Conservation (phyloP, 225 moss, liverwort and hornwort genomes). For the Physcomitrellopsis africana region DNA sequence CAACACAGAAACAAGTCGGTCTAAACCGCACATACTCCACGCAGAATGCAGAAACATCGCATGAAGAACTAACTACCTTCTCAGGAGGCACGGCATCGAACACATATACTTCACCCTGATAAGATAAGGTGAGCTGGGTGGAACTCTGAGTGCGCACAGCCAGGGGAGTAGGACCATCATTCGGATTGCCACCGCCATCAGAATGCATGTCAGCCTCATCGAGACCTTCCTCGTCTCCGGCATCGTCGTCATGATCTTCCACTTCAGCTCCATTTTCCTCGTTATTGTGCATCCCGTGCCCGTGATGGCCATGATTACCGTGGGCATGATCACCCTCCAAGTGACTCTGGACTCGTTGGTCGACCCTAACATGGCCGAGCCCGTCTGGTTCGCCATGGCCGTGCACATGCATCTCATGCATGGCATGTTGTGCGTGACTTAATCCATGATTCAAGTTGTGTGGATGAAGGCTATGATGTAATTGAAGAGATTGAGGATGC, state of each 20-base stretch:
- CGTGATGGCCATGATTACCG: slow-evolving; percentile 59
- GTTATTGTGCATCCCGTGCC: slow-evolving; percentile 66
- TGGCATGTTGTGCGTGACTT: slow-evolving; percentile 66
- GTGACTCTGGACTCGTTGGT: slow-evolving; percentile 63
- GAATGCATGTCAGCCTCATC: slow-evolving; percentile 97
- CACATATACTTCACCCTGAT: slow-evolving; percentile 96
- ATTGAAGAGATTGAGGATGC: slow-evolving; percentile 72
- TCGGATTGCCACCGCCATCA: slow-evolving; percentile 79
- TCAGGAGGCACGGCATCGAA: slow-evolving; percentile 97
- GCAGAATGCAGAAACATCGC: neutral
- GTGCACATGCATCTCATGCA: slow-evolving; percentile 72
- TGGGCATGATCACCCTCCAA: slow-evolving; percentile 58
- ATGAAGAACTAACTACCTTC: slow-evolving; percentile 51
- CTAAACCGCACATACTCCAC: neutral
- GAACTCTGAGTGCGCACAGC: slow-evolving; percentile 78
- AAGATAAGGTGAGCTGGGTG: slow-evolving; percentile 91
- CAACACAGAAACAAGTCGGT: neutral
- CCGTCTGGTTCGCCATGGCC: slow-evolving; percentile 53
- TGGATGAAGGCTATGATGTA: slow-evolving; percentile 65
- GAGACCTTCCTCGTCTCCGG: slow-evolving; percentile 86
- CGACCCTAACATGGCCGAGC: slow-evolving; percentile 52
- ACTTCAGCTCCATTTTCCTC: slow-evolving; percentile 75
- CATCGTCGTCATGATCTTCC: slow-evolving; percentile 82
- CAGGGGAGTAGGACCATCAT: slow-evolving; percentile 65
- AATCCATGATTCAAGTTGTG: slow-evolving; percentile 71